phyloP scores from a whole-genome alignment of 352 stramenopile genomes.

The Globisporangium ultimum region DNA sequence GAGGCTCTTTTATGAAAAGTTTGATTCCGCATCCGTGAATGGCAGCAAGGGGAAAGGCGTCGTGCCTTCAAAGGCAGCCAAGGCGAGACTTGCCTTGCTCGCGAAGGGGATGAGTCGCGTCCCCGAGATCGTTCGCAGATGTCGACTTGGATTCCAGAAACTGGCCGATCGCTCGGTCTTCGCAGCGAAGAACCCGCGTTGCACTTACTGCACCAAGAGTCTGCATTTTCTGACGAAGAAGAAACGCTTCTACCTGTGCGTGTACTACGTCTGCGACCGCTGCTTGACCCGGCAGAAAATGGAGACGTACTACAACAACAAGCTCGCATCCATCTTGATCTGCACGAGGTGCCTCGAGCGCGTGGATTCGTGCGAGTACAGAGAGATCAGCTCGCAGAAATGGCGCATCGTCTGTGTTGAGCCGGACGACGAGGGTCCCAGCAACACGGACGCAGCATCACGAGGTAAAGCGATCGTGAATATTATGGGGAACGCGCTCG shows the following conservation, averaged over 20 bases:
- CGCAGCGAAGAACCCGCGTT: constrained; percentile 28
- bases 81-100: constrained; percentile 19
- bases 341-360: constrained; percentile 45
- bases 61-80: constrained; percentile 22
- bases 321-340: constrained; percentile 23
- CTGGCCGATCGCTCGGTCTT: constrained; percentile 18
- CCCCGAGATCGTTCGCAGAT: constrained; percentile 25
- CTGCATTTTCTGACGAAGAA: constrained; percentile 29
- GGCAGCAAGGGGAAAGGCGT: not conserved
- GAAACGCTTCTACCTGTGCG: constrained; percentile 40
- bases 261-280: constrained; percentile 41
- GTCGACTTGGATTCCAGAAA: constrained; percentile 31
- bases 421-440: not conserved
- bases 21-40: not conserved
- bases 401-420: constrained; percentile 1
- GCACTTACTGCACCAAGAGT: constrained; percentile 43
- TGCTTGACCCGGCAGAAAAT: constrained; percentile 39
- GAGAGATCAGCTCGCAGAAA: constrained; percentile 12
- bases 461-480: not conserved
- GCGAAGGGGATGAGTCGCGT: constrained; percentile 25
- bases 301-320: constrained; percentile 36
- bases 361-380: constrained; percentile 41
- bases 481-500: constrained; percentile 19
- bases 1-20: constrained; percentile 30
- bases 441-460: not conserved